Evolutionary conservation across 75 land plant species (phyloP).

Genomic region (Isoetes taiwanensis): DNA sequence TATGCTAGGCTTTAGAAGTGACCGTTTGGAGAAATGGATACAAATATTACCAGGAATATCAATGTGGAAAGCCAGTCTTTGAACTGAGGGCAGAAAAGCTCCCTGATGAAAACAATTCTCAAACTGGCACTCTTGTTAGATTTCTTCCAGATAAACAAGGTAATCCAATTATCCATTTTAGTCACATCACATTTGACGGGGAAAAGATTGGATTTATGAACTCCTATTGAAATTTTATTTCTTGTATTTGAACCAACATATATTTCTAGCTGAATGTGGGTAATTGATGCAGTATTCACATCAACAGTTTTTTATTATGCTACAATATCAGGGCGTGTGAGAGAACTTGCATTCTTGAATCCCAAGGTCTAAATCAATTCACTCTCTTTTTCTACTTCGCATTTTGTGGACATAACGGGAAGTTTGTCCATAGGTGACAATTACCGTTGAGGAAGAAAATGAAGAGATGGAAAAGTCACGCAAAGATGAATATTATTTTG

Average conservation of each 20-base stretch:
- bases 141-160: conserved; percentile 96
- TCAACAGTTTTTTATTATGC: conserved; percentile 69
- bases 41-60: background rate
- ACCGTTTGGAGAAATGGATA: conserved; percentile 1
- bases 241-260: too few species aligned
- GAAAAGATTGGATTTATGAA: too few species aligned
- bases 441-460: conserved; percentile 52
- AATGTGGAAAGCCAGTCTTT: background rate
- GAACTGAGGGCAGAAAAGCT: background rate
- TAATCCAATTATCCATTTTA: too few species aligned
- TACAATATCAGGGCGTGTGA: conserved; percentile 69
- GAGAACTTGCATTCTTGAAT: conserved; percentile 92
- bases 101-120: conserved; percentile 9
- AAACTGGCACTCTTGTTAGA: conserved; percentile 61
- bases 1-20: conserved; percentile 33
- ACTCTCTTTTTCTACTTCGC: too few species aligned
- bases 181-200: too few species aligned
- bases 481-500: conserved; percentile 52
- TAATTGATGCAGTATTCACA: conserved; percentile 56
- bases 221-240: too few species aligned
- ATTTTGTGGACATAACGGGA: too few species aligned
- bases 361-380: conserved; percentile 60
- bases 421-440: conserved; percentile 49
- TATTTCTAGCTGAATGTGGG: too few species aligned
- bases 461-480: conserved; percentile 31